Conservation (phyloP, 192 early-diverging fungal genomes). For the Coemansia sp. region DNA sequence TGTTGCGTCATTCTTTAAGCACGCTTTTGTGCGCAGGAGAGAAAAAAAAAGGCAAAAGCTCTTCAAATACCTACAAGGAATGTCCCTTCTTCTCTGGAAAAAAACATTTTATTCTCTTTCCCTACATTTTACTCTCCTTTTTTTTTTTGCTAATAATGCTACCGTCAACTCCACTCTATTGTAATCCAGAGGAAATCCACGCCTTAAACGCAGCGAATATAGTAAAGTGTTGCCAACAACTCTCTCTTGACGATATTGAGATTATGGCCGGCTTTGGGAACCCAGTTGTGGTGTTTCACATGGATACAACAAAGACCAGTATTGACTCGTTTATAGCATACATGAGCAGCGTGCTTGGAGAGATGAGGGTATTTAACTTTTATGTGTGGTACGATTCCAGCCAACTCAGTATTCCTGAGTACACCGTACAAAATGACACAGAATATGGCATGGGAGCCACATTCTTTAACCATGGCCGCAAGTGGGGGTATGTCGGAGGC, state of each 20-base stretch:
- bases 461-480: not conserved
- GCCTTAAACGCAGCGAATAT: not conserved
- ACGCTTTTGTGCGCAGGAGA: too few species aligned
- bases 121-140: not conserved
- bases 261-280: not conserved
- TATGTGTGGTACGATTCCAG: conserved; percentile 7
- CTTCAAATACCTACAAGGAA: too few species aligned
- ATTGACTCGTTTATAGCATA: not conserved
- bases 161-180: not conserved
- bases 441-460: not conserved
- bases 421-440: not conserved
- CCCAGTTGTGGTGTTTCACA: not conserved
- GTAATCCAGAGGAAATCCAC: not conserved
- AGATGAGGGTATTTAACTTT: conserved; percentile 3
- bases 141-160: not conserved
- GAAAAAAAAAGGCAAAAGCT: too few species aligned
- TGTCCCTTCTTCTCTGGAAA: not conserved
- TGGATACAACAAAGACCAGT: not conserved
- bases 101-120: too few species aligned
- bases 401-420: not conserved
- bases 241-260: not conserved
- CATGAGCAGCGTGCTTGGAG: not conserved
- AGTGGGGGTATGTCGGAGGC: not conserved
- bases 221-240: not conserved
- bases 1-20: too few species aligned